These are phyloP conservation scores for Auxenochlorella pyrenoidosa DNA, from an alignment of 139 green algal genomes.

Conservation along the genomic window DNA sequence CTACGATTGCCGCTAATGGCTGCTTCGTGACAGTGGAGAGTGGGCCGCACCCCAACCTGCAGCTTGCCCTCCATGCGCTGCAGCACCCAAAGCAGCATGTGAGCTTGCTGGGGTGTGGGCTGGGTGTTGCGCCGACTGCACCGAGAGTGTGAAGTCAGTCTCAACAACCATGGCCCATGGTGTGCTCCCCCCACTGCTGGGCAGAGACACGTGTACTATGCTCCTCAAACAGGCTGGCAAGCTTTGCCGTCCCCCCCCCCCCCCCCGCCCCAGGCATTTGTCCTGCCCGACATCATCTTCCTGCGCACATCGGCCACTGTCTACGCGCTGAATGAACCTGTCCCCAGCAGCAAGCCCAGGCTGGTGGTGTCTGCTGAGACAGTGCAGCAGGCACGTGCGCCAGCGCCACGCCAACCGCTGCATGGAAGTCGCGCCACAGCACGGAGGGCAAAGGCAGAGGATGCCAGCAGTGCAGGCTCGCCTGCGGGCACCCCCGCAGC, in stretches of 20 bases:
- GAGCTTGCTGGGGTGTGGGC: background rate
- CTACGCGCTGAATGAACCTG: slow-evolving; percentile 28
- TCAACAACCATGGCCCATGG: too few species aligned
- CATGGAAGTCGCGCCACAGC: background rate
- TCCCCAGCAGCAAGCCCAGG: slow-evolving; percentile 35
- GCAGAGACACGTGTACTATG: too few species aligned
- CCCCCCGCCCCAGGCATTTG: slow-evolving; percentile 35
- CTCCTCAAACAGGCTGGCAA: too few species aligned
- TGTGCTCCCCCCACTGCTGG: too few species aligned
- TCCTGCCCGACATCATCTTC: slow-evolving; percentile 50
- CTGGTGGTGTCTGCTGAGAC: slow-evolving; percentile 30
- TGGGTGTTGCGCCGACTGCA: too few species aligned
- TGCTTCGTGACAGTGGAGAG: slow-evolving; percentile 49
- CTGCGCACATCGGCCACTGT: slow-evolving; percentile 15
- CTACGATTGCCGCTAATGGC: slow-evolving; percentile 27
- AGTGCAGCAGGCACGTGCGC: slow-evolving; percentile 20
- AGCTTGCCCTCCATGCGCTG: slow-evolving; percentile 7
- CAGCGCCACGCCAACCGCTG: background rate
- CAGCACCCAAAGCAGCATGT: slow-evolving; percentile 20
- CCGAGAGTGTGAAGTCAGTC: too few species aligned
- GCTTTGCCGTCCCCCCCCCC: too few species aligned
- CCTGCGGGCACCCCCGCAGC: background rate
- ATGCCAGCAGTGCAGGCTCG: background rate
- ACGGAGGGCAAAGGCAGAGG: background rate
- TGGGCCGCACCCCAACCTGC: slow-evolving; percentile 28